A percentile compares a stretch with the other conserved stretches of the same genome.
Conservation (phyloP, 148 eudicot genomes). For the Gaultheria prostrata region DNA sequence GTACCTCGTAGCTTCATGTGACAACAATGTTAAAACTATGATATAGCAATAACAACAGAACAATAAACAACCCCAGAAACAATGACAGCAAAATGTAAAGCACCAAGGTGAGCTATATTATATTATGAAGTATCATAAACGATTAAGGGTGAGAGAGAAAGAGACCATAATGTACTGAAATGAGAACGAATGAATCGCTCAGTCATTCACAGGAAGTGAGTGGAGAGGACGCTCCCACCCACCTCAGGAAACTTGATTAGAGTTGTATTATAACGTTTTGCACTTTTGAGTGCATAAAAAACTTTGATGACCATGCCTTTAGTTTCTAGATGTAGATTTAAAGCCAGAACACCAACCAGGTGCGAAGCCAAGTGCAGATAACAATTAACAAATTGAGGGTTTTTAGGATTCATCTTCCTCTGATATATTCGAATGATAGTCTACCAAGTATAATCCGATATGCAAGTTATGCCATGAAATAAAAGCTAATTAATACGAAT, state of each 20-base stretch:
- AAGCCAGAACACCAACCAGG: not conserved
- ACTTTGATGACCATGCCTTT: not conserved
- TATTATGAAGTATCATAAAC: not conserved
- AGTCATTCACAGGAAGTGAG: not conserved
- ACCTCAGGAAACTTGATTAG: not conserved
- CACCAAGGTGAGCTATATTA: not conserved
- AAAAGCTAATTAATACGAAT: not conserved
- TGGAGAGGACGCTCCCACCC: not conserved
- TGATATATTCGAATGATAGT: not conserved
- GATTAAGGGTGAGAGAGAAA: not conserved
- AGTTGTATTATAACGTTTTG: not conserved
- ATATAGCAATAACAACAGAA: not conserved
- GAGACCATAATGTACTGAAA: not conserved
- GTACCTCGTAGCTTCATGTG: not conserved
- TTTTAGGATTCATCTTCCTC: not conserved
- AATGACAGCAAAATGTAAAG: not conserved
- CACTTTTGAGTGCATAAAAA: not conserved
- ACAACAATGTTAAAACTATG: not conserved
- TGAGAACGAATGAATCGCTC: not conserved
- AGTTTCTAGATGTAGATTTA: not conserved
- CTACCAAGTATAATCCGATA: not conserved
- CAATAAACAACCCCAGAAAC: not conserved
- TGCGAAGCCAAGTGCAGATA: not conserved
- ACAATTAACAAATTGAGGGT: not conserved
- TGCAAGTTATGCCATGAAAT: not conserved